A percentile compares a stretch with the other conserved stretches of the same genome.
Conservation (phyloP, 306 rosid genomes). For the Vigna trinervia region DNA sequence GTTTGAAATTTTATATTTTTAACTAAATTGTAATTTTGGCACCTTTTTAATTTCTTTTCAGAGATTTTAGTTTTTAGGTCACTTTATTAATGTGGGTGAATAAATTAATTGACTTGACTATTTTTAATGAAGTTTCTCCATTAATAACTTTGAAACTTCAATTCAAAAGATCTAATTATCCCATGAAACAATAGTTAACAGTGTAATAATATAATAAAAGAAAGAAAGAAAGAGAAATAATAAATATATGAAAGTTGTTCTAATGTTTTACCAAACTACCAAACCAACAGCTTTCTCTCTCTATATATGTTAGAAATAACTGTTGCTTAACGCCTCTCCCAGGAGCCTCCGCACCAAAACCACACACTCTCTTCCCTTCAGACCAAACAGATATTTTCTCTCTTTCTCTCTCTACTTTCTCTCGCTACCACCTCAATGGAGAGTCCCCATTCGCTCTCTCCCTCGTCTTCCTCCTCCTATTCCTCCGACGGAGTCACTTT, state of each 20-base stretch:
- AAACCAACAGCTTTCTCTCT: slow-evolving; percentile 45
- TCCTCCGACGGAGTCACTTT: slow-evolving; percentile 44
- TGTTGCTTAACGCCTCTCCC: slow-evolving; percentile 62
- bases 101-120: too few relatives aligned
- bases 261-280: slow-evolving; percentile 45
- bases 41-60: too few relatives aligned
- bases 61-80: too few relatives aligned
- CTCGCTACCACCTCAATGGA: slow-evolving; percentile 47
- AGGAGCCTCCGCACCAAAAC: slow-evolving; percentile 27
- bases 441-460: slow-evolving; percentile 48
- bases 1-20: too few relatives aligned
- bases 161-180: too few relatives aligned
- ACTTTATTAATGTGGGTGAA: too few relatives aligned
- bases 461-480: slow-evolving; percentile 46
- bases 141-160: too few relatives aligned
- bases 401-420: slow-evolving; percentile 21
- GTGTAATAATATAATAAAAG: too few relatives aligned
- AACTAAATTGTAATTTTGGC: too few relatives aligned
- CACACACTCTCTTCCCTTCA: slow-evolving; percentile 37
- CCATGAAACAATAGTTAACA: too few relatives aligned
- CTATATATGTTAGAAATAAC: slow-evolving; percentile 36
- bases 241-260: not conserved
- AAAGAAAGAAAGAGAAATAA: not conserved
- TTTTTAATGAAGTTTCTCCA: too few relatives aligned
- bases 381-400: slow-evolving; percentile 24